A percentile compares a stretch with the other conserved stretches of the same genome.
Evolutionary conservation across 129 eudicot species (phyloP).

Genomic region (Glebionis coronaria): DNA sequence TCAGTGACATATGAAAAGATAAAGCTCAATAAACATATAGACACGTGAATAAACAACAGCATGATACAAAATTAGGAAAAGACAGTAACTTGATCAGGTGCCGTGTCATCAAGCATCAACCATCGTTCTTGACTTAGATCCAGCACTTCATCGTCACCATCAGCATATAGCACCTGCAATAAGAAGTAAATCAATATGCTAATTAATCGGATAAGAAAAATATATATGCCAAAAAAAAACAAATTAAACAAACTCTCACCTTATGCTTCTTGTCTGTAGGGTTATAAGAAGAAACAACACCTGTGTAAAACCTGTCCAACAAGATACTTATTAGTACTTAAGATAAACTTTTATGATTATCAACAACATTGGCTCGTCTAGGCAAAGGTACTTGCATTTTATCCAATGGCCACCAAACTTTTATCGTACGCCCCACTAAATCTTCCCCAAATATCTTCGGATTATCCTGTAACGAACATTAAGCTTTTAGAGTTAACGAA

Average conservation of each 20-base stretch:
- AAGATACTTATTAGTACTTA: slow-evolving; percentile 1
- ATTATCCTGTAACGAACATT: slow-evolving; percentile 27
- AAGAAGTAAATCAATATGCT: background rate
- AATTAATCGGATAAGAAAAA: background rate
- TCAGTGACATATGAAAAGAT: background rate
- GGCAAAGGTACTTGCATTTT: slow-evolving; percentile 40
- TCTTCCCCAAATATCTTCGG: slow-evolving; percentile 43
- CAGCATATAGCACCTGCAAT: slow-evolving; percentile 64
- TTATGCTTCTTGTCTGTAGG: slow-evolving; percentile 46
- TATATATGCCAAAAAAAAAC: background rate
- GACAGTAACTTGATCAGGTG: slow-evolving; percentile 32
- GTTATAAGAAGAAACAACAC: slow-evolving; percentile 48
- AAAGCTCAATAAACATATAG: background rate
- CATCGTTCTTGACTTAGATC: slow-evolving; percentile 49
- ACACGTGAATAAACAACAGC: slow-evolving; percentile 5
- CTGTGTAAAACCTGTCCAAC: slow-evolving; percentile 51
- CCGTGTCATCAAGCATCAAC: slow-evolving; percentile 30
- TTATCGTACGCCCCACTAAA: slow-evolving; percentile 54
- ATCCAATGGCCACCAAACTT: slow-evolving; percentile 95
- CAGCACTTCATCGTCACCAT: slow-evolving; percentile 66
- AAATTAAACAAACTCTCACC: slow-evolving; percentile 32
- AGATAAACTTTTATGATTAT: background rate
- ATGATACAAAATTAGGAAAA: slow-evolving; percentile 7
- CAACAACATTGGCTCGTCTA: background rate
- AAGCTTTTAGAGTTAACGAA: slow-evolving; percentile 2